phyloP scores from a whole-genome alignment of 352 stramenopile species.

The Globisporangium nagaii region DNA sequence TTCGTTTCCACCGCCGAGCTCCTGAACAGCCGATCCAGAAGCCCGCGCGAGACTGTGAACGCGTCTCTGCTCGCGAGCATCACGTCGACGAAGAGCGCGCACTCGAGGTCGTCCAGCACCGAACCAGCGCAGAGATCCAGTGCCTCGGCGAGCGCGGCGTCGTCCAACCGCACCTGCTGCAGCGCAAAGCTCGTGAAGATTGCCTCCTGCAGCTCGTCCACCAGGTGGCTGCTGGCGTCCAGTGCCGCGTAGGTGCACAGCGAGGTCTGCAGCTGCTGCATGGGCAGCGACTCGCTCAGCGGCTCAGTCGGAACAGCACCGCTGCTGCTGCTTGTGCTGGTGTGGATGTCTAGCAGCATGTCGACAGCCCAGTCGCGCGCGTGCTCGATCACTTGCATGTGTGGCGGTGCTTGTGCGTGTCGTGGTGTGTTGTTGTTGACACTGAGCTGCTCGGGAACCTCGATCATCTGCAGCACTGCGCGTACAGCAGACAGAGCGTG shows the following conservation, averaged over 20 bases:
- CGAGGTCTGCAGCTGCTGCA: conserved; percentile 31
- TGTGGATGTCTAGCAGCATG: conserved; percentile 23
- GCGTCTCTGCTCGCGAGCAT: conserved; percentile 1
- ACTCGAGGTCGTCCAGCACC: conserved; percentile 20
- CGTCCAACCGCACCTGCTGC: conserved; percentile 12
- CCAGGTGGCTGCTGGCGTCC: conserved; percentile 9
- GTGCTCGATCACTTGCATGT: conserved; percentile 2
- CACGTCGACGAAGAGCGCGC: conserved; percentile 10
- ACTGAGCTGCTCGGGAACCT: conserved; percentile 10
- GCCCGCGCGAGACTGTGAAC: not conserved
- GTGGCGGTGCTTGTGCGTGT: conserved; percentile 3
- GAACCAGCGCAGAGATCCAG: conserved; percentile 24
- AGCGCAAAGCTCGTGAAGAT: conserved; percentile 15
- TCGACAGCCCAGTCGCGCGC: conserved; percentile 30
- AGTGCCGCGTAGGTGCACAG: conserved; percentile 26
- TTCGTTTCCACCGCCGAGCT: not conserved
- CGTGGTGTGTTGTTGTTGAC: conserved; percentile 7
- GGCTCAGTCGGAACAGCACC: not conserved
- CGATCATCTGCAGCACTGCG: conserved; percentile 43
- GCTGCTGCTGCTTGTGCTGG: not conserved
- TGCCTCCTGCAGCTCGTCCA: conserved; percentile 25
- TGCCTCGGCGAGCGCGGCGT: conserved; percentile 10
- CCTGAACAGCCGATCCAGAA: conserved; percentile 1
- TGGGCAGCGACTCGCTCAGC: conserved; percentile 3
- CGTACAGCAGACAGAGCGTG: not conserved